Conservation (phyloP, 352 stramenopile genomes). For the Globisporangium radiosum region DNA sequence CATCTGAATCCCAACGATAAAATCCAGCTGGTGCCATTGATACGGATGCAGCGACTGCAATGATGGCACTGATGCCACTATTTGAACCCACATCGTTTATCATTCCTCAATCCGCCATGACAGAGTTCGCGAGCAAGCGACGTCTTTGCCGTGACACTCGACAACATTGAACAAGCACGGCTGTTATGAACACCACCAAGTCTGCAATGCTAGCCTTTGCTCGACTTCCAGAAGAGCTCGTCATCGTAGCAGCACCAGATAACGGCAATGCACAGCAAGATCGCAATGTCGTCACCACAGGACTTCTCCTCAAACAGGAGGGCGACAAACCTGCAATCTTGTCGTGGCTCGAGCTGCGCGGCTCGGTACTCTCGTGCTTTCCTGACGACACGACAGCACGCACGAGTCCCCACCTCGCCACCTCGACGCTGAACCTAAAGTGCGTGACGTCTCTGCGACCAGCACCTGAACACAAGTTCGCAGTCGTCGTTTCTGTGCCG, state of each 20-base stretch:
- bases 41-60: too few species aligned
- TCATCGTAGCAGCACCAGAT: not conserved
- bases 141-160: too few species aligned
- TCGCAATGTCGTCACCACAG: not conserved
- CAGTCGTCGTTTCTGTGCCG: not conserved
- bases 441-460: not conserved
- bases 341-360: not conserved
- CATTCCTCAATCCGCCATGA: too few species aligned
- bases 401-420: not conserved
- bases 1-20: too few species aligned
- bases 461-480: not conserved
- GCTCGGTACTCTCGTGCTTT: not conserved
- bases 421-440: not conserved
- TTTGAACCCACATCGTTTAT: too few species aligned
- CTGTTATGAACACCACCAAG: too few species aligned
- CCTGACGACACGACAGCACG: not conserved
- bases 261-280: not conserved
- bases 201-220: not conserved
- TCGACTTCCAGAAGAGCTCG: not conserved
- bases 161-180: too few species aligned
- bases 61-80: too few species aligned
- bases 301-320: not conserved
- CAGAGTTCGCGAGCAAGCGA: too few species aligned
- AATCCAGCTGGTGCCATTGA: too few species aligned
- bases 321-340: too few species aligned